A percentile compares a stretch with the other conserved stretches of the same genome.
These are phyloP conservation scores for Thielaviopsis ethacetica DNA, from an alignment of 2,329 filamentous ascomycete genomes.

Conservation along the genomic window DNA sequence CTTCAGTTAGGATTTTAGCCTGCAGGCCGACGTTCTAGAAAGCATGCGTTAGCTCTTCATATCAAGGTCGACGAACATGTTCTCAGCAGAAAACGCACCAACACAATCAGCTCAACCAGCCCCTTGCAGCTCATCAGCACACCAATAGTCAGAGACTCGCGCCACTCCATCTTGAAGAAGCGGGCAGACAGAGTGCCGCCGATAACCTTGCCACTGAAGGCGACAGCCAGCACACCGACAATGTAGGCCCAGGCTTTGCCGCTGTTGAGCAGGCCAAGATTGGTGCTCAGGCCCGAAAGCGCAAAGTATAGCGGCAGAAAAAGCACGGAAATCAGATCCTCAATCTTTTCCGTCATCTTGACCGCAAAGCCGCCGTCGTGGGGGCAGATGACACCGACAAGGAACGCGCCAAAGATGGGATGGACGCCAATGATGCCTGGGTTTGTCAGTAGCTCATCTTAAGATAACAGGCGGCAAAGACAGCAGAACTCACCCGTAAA, in stretches of 20 bases:
- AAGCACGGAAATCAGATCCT: conserved; percentile 71
- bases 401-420: conserved; percentile 84
- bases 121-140: conserved; percentile 94
- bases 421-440: conserved; percentile 70
- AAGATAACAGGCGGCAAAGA: neutral
- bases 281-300: conserved; percentile 73
- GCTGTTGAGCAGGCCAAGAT: conserved; percentile 66
- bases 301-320: conserved; percentile 90
- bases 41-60: neutral
- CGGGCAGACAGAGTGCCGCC: conserved; percentile 69
- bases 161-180: conserved; percentile 65
- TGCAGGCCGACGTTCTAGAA: conserved; percentile 55
- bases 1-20: conserved; percentile 60
- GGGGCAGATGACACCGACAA: conserved; percentile 77
- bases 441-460: neutral
- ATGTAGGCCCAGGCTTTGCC: conserved; percentile 85
- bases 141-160: conserved; percentile 77
- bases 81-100: conserved; percentile 37
- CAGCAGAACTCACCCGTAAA: conserved; percentile 39
- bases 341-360: conserved; percentile 82
- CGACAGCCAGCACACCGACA: conserved; percentile 62
- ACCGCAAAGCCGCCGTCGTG: conserved; percentile 83
- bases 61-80: neutral
- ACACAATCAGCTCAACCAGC: conserved; percentile 83
- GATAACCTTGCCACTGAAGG: conserved; percentile 70